These are phyloP conservation scores for Teratosphaeriaceae sp. DNA, from an alignment of 2,329 filamentous ascomycete species.

Conservation along the genomic window DNA sequence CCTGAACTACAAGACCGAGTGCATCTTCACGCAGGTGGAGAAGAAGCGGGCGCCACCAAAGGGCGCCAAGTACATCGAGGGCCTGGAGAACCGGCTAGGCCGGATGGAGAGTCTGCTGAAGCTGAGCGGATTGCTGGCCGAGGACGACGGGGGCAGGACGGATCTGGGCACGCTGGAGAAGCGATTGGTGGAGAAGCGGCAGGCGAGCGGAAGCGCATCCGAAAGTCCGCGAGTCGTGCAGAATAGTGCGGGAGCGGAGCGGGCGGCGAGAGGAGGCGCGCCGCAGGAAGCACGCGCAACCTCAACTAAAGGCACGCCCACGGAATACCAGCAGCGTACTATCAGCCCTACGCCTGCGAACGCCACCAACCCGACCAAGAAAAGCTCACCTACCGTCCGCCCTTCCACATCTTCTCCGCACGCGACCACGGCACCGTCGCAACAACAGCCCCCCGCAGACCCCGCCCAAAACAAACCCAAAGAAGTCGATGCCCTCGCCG, in stretches of 20 bases:
- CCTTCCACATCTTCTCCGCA: not conserved
- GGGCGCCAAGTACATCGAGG: conserved; percentile 97
- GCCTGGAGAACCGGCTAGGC: conserved; percentile 86
- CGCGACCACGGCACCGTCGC: not conserved
- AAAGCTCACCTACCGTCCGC: not conserved
- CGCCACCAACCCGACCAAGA: not conserved
- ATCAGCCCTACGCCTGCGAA: no score
- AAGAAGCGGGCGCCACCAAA: conserved; percentile 98
- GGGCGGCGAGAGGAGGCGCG: not conserved
- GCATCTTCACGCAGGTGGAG: conserved; percentile 94
- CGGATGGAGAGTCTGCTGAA: conserved; percentile 90
- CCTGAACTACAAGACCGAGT: conserved; percentile 96
- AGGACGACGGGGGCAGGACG: conserved; percentile 77
- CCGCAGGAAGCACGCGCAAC: not conserved
- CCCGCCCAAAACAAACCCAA: conserved; percentile 23
- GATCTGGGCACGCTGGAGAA: conserved; percentile 86
- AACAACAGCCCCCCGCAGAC: not conserved
- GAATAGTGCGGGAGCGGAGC: conserved; percentile 1
- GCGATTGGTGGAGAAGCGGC: conserved; percentile 48
- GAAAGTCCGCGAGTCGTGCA: no score
- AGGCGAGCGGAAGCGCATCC: not conserved
- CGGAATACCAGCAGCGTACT: no score
- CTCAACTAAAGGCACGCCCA: not conserved
- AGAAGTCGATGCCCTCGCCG: conserved; percentile 81
- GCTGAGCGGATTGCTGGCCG: conserved; percentile 76